Evolutionary conservation across 805 yeast genomes (phyloP).

Genomic region (Starmerella roubikii): DNA sequence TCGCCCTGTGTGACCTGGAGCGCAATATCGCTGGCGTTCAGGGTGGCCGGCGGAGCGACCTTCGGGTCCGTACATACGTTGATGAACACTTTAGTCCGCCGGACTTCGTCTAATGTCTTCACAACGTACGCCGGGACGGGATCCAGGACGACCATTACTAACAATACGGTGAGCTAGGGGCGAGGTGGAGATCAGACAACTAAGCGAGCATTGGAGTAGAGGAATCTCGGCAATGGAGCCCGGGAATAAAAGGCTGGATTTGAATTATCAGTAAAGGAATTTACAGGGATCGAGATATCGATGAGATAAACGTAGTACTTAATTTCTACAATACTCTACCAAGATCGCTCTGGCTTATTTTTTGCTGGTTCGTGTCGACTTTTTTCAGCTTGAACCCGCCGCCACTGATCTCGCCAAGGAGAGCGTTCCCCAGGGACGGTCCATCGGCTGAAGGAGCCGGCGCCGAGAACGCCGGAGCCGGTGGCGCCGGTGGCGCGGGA

Average conservation of each 20-base stretch:
- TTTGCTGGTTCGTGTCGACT: conserved; percentile 23
- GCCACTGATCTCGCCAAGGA: conserved; percentile 26
- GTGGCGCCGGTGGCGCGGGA: conserved; percentile 4
- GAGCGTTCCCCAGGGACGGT: conserved; percentile 11
- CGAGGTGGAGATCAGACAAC: too few species aligned
- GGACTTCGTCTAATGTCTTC: conserved; percentile 14
- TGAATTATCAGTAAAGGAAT: neutral
- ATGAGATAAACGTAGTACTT: neutral
- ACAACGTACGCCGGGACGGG: conserved; percentile 67
- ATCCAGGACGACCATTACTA: conserved; percentile 24
- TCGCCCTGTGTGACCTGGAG: conserved; percentile 52
- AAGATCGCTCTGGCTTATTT: conserved; percentile 16
- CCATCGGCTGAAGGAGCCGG: conserved; percentile 19
- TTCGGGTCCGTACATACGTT: conserved; percentile 56
- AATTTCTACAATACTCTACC: conserved; percentile 22
- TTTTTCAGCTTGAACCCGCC: conserved; percentile 24
- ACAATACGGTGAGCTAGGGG: too few species aligned
- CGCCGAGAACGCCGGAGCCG: conserved; percentile 9
- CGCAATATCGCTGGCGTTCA: conserved; percentile 29
- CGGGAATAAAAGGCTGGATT: too few species aligned
- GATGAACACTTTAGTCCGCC: conserved; percentile 54
- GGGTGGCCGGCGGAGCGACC: conserved; percentile 48
- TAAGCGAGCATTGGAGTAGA: too few species aligned
- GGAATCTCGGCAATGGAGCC: too few species aligned
- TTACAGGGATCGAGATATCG: too few species aligned